A percentile compares a stretch with the other conserved stretches of the same genome.
These are phyloP conservation scores for Malus orientalis DNA, from an alignment of 306 rosid genomes.

Conservation along the genomic window DNA sequence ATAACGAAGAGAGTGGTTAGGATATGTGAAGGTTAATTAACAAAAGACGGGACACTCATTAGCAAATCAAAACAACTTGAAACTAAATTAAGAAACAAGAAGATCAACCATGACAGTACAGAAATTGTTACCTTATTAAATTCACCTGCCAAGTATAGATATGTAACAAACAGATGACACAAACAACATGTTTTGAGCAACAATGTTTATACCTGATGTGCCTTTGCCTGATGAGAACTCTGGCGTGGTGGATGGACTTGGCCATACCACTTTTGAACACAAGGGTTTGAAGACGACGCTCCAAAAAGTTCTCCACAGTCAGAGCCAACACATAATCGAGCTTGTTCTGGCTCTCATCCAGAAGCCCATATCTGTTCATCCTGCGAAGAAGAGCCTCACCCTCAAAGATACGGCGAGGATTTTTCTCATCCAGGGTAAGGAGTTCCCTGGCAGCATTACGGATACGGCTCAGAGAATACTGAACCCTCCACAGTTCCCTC, in stretches of 20 bases:
- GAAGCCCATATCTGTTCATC: constrained; percentile 31
- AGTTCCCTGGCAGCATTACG: constrained; percentile 33
- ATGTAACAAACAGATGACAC: background rate
- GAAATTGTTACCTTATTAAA: background rate
- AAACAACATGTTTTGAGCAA: background rate
- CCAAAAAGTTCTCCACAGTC: constrained; percentile 34
- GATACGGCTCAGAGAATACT: constrained; percentile 36
- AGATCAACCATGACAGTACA: background rate
- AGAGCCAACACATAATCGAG: constrained; percentile 34
- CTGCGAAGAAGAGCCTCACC: constrained; percentile 33
- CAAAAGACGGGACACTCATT: background rate
- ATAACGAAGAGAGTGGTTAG: background rate
- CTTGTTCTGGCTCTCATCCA: constrained; percentile 41
- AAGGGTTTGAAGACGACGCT: constrained; percentile 33
- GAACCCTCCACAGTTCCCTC: constrained; percentile 38
- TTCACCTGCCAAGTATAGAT: background rate
- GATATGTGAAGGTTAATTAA: background rate
- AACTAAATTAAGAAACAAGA: background rate
- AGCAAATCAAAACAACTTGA: background rate
- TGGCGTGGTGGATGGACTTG: constrained; percentile 28
- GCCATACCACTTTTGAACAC: constrained; percentile 26
- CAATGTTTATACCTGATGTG: constrained; percentile 14
- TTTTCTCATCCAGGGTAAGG: constrained; percentile 34
- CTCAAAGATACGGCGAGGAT: constrained; percentile 32
- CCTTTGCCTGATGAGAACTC: constrained; percentile 28